phyloP scores from a whole-genome alignment of 2,329 filamentous ascomycete species.

The Fusarium scirpi region DNA sequence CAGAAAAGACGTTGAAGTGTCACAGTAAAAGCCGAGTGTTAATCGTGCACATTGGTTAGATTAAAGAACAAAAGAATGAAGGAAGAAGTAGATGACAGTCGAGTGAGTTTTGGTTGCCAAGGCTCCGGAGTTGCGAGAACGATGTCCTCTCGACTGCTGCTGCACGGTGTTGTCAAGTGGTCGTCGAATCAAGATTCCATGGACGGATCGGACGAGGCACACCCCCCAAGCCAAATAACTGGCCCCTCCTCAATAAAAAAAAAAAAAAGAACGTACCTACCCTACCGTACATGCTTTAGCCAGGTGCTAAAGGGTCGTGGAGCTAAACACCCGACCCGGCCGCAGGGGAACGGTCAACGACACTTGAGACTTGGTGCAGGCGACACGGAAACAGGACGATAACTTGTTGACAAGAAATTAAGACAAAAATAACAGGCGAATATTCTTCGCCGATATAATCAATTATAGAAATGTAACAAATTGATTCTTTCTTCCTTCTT shows the following conservation, averaged over 20 bases:
- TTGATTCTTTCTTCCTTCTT: neutral
- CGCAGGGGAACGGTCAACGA: slow-evolving; percentile 28
- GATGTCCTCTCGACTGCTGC: slow-evolving; percentile 19
- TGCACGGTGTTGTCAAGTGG: slow-evolving; percentile 40
- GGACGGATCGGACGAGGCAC: slow-evolving; percentile 32
- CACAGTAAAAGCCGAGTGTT: neutral
- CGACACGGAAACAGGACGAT: neutral
- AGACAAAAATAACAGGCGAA: neutral
- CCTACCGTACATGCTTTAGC: neutral
- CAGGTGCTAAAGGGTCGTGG: slow-evolving; percentile 39
- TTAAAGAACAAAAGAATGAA: slow-evolving; percentile 10
- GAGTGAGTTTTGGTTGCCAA: slow-evolving; percentile 15
- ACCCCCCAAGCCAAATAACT: slow-evolving; percentile 34
- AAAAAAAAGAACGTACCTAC: slow-evolving; percentile 24
- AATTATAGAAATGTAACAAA: neutral
- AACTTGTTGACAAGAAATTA: neutral
- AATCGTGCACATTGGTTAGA: neutral
- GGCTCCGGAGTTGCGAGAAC: slow-evolving; percentile 6
- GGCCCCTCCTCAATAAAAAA: slow-evolving; percentile 38
- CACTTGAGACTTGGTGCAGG: slow-evolving; percentile 24
- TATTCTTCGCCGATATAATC: neutral
- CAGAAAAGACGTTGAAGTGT: slow-evolving; percentile 22
- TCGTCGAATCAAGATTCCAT: slow-evolving; percentile 48
- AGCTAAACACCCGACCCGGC: slow-evolving; percentile 30
- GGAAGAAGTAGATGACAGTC: slow-evolving; percentile 1